These are phyloP conservation scores for Mycena pura DNA, from an alignment of 768 basidiomycete species.

Conservation along the genomic window DNA sequence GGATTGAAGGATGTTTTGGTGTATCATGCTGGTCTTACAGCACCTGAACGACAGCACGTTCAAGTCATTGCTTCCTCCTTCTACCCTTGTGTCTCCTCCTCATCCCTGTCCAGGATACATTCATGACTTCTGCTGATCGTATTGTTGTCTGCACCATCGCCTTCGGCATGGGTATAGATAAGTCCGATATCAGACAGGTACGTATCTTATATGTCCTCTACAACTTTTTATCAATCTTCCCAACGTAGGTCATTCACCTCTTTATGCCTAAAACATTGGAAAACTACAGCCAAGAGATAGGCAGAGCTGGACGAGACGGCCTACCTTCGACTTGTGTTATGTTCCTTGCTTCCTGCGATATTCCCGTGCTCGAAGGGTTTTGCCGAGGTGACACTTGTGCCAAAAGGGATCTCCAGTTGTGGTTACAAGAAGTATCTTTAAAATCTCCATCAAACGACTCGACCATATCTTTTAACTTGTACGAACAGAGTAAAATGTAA, in stretches of 20 bases:
- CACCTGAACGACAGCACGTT: conserved; percentile 42
- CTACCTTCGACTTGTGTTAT: conserved; percentile 51
- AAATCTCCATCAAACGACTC: conserved; percentile 44
- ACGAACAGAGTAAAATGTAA: conserved; percentile 47
- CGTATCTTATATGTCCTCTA: background rate
- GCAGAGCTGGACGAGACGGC: conserved; percentile 51
- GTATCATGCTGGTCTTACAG: conserved; percentile 52
- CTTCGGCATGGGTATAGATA: conserved; percentile 56
- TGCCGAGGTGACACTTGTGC: conserved; percentile 54
- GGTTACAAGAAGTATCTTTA: conserved; percentile 47
- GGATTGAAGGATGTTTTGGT: conserved; percentile 33
- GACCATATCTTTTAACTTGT: conserved; percentile 48
- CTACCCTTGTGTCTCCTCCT: background rate
- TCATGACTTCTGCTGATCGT: conserved; percentile 46
- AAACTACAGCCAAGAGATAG: conserved; percentile 54
- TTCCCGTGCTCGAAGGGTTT: conserved; percentile 56
- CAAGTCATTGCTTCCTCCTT: conserved; percentile 30
- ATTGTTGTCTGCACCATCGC: conserved; percentile 54
- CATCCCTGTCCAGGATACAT: conserved; percentile 26
- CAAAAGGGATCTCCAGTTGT: conserved; percentile 44
- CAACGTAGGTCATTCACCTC: conserved; percentile 44
- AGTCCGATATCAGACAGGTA: conserved; percentile 46
- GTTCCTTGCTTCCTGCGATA: conserved; percentile 50
- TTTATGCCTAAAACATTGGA: conserved; percentile 55
- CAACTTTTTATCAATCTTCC: background rate